Evolutionary conservation across 768 basidiomycete genomes (phyloP), one percentile per base, ranked within the genome.

Genomic region (Chalciporus piperatus): DNA sequence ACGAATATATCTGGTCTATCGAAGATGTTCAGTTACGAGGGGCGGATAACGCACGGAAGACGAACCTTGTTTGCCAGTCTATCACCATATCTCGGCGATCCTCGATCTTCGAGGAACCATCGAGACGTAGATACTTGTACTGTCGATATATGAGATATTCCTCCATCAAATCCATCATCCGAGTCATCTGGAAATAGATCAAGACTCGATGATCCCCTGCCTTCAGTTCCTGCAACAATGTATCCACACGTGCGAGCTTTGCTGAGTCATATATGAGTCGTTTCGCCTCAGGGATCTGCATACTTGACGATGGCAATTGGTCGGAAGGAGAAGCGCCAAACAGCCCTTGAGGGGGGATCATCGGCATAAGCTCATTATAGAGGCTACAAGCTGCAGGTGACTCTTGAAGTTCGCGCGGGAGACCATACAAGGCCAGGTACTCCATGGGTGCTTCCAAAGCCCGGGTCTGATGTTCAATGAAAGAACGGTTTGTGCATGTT

Each of bases 121-220:
- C 95, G 49, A 98, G 73, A 33, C 95, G 81, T 16, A 97, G 74
- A 65, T 98, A 97, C 69, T 93, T 95, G 76, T 93, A 93, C 68
- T 98, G 95, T 2, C 96, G 85, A 72, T 89, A 97, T 51, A 97
- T 92, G 54, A 99, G 77, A 67, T 98, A 99, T 67, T 98, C 97
- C 69, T 98, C 97, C 84, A 98, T 95, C 45, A 98, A 76, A 67
- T 98, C 95, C 87, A 99, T 97, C 97, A 98, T 99, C 52, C 88
- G 83, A 12, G 96, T 98, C 97, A 99, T 99, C 70, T 99, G 97
- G 85, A 98, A 98, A 73, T 98, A 99, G 17, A 99, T 79, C 60
- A 99, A 72, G 13, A 96, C 92, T 41, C 94, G 85, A 70, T 99
- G 97, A 55, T 95, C 95, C 1, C 85, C 89, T 32, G 83, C 78